Evolutionary conservation across 139 green algal species (phyloP), one percentile per base, ranked within the genome.

Genomic region (Chlamydomonas schloesseri): DNA sequence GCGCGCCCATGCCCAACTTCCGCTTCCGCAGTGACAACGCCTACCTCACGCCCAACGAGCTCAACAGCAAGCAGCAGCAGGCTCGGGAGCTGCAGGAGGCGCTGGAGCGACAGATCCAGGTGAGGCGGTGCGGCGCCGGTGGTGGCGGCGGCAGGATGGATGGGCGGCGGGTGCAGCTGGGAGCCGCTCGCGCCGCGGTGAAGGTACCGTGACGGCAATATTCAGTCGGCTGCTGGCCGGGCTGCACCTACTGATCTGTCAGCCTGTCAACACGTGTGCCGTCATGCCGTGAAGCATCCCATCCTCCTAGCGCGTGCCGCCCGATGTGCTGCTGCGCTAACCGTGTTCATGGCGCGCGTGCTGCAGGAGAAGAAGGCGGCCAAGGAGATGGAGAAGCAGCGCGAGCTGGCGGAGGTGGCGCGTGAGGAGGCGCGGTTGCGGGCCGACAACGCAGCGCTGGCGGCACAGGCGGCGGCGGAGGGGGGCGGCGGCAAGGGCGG

Each of bases 41-140:
- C 21, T 89, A 87, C 62, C 28, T 81, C 20, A 91, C 83, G 2
- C 88, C 88, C 1, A 53, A 10, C 11, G 88, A 91, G 71, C 71
- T 91, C 76, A 71, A 91, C 76, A 71, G 69, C 36, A 91, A 91
- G 83, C 65, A 75, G 71, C 88, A 72, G 47, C 77, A 87, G 88
- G 47, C 29, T 31, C 23, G 69, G n/a, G 83, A 91, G 88, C 78
- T 89, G 77, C 88, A 91, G 76, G 83, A 89, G 34, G 88, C 82
- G 34, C 42, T 91, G 77, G 83, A 91, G 77, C 47, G 57, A 57
- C 86, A 89, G 79, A 84, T 89, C 21, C 26, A 68, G 69, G 71
- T 82, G 77, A 10, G n/a, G 46, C 21, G 74, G 57, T 31, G 17
- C 34, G 36, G n/a, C 10, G 55, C 42, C 55, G 53, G 26, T 67